A percentile compares a stretch with the other conserved stretches of the same genome.
phyloP scores from a whole-genome alignment of 129 eudicot genomes.

The Lonicera japonica region DNA sequence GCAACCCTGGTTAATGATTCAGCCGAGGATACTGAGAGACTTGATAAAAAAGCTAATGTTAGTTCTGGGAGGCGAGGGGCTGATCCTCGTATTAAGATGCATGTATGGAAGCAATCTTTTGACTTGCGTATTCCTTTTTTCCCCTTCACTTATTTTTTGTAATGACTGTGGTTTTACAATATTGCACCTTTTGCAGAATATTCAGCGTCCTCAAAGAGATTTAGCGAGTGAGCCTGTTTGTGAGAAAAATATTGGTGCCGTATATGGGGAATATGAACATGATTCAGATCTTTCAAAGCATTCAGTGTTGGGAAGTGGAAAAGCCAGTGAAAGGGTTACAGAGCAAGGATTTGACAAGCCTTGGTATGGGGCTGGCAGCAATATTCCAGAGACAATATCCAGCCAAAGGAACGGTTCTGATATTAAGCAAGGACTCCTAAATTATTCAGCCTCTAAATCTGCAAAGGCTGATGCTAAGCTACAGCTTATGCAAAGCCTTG shows the following conservation, averaged over 20 bases:
- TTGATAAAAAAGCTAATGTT: constrained; percentile 28
- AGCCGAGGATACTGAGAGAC: constrained; percentile 42
- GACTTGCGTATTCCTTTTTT: background rate
- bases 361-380: constrained; percentile 46
- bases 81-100: constrained; percentile 56
- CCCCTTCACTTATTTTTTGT: background rate
- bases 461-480: constrained; percentile 25
- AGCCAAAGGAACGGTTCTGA: constrained; percentile 52
- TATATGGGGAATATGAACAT: constrained; percentile 44
- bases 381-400: constrained; percentile 26
- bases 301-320: constrained; percentile 25
- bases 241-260: constrained; percentile 33
- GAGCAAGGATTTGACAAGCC: constrained; percentile 43
- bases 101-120: background rate
- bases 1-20: constrained; percentile 26
- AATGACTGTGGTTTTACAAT: background rate
- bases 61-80: constrained; percentile 36
- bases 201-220: constrained; percentile 39
- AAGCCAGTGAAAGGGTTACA: constrained; percentile 26
- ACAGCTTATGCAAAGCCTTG: constrained; percentile 22
- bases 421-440: constrained; percentile 30
- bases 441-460: constrained; percentile 19
- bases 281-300: constrained; percentile 38
- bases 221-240: constrained; percentile 23
- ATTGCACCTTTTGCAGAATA: constrained; percentile 31